Conservation (phyloP, 768 basidiomycete genomes). For the Heimioporus sp. region DNA sequence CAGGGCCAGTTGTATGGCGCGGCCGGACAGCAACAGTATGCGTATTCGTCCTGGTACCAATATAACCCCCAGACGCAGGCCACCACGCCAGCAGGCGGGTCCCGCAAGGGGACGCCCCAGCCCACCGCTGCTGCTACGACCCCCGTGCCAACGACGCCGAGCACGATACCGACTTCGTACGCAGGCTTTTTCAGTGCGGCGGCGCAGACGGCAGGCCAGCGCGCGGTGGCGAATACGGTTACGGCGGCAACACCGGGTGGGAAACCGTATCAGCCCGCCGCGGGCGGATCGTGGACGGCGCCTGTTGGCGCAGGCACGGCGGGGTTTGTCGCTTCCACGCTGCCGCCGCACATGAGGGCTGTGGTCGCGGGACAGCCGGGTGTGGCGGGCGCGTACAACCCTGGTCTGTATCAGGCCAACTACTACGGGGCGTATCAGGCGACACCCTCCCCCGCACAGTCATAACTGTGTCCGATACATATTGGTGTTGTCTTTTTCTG, state of each 20-base stretch:
- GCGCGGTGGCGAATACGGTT: constrained; percentile 58
- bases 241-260: constrained; percentile 24
- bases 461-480: constrained; percentile 10
- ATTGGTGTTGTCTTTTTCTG: constrained; percentile 1
- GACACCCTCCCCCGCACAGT: constrained; percentile 31
- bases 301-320: constrained; percentile 22
- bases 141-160: constrained; percentile 23
- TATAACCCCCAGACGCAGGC: constrained; percentile 35
- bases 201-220: constrained; percentile 35
- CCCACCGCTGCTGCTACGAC: constrained; percentile 29
- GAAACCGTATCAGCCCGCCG: constrained; percentile 32
- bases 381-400: constrained; percentile 15
- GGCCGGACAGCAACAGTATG: constrained; percentile 39
- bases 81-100: constrained; percentile 23
- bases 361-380: constrained; percentile 24
- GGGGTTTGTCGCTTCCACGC: constrained; percentile 33
- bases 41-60: constrained; percentile 44
- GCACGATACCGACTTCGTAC: constrained; percentile 36
- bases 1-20: constrained; percentile 35
- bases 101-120: constrained; percentile 46
- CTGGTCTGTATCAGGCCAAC: constrained; percentile 26
- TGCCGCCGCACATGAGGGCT: constrained; percentile 42
- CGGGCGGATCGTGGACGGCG: constrained; percentile 24
- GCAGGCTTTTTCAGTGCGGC: constrained; percentile 38
- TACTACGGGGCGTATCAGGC: constrained; percentile 34